Evolutionary conservation across 805 yeast species (phyloP), one percentile per base, ranked within the genome.

Genomic region (Nakazawaea wyomingensis): DNA sequence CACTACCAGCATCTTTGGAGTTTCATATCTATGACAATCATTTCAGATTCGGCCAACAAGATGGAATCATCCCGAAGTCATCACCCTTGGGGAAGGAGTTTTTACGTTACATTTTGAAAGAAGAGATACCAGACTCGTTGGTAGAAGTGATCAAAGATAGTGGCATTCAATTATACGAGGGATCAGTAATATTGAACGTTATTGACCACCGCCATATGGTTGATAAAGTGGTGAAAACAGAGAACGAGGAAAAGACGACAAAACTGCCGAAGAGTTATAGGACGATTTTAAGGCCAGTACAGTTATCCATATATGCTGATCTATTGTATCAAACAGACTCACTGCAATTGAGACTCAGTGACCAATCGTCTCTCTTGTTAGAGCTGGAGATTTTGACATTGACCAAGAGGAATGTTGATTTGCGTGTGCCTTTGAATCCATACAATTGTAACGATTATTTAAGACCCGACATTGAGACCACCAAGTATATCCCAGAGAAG

Each of bases 11-110:
- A 6, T 85, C 95, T 31, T 64, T 91, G 46, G 95, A 81, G 50
- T 82, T 91, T 54, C 97, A 91, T 55, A 88, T 91, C 19, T 90
- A 86, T 62, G 93, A 88, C 53, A 88, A 87, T 44, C 96, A 90
- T 62, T 91, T 81, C 60, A 76, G 95, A 48, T 90, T 91, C 66
- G 95, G 95, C 49, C 86, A 85, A 50, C 91, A 72, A 55, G 97
- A 90, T 53, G 88, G 95, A 6, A 75, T 85, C 38, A 84, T 93
- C 32, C 89, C 96, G 5, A 84, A 84, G 55, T 75, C 75, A 53
- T 85, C 86, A 47, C 83, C 87, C 13, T 75, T 85, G 57, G 76
- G 87, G 39, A 84, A 82, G 57, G 85, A 82, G 49, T 93, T 93
- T 54, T 65, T 91, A 47, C 80, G 82, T 50, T 85, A 80, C 55